Evolutionary conservation across 495 filamentous ascomycete genomes (phyloP).

Genomic region (Symbiotaphrina buchneri): DNA sequence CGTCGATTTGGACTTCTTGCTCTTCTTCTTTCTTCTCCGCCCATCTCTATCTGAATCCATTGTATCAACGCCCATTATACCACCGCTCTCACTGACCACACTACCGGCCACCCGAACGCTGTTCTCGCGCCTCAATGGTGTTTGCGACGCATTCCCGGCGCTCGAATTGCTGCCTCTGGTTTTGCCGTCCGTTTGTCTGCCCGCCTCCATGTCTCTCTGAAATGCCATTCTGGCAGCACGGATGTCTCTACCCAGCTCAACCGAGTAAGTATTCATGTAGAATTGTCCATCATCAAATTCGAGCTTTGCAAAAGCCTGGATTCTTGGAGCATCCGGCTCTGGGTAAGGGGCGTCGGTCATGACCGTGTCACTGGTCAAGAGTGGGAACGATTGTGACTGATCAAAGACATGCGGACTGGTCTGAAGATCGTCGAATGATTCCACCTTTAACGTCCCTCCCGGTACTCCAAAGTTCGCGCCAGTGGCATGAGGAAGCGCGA

Average conservation of each 20-base stretch:
- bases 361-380: too few relatives aligned
- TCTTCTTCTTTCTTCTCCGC: constrained; percentile 4
- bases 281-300: constrained; percentile 50
- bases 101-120: constrained; percentile 22
- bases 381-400: too few relatives aligned
- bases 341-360: not conserved
- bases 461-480: too few relatives aligned
- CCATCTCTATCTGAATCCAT: constrained; percentile 13
- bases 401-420: too few relatives aligned
- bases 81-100: constrained; percentile 34
- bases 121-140: constrained; percentile 21
- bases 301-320: constrained; percentile 41
- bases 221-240: constrained; percentile 26
- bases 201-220: constrained; percentile 12
- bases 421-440: too few relatives aligned
- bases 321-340: constrained; percentile 5
- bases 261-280: constrained; percentile 44
- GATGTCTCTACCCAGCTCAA: constrained; percentile 43
- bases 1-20: constrained; percentile 16
- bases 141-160: constrained; percentile 21
- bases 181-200: constrained; percentile 13
- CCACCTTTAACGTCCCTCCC: too few relatives aligned
- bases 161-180: constrained; percentile 23
- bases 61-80: constrained; percentile 32
- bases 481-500: too few relatives aligned